Evolutionary conservation across 306 rosid genomes (phyloP), one percentile per base, ranked within the genome.

Genomic region (Herpetospermum pedunculosum): DNA sequence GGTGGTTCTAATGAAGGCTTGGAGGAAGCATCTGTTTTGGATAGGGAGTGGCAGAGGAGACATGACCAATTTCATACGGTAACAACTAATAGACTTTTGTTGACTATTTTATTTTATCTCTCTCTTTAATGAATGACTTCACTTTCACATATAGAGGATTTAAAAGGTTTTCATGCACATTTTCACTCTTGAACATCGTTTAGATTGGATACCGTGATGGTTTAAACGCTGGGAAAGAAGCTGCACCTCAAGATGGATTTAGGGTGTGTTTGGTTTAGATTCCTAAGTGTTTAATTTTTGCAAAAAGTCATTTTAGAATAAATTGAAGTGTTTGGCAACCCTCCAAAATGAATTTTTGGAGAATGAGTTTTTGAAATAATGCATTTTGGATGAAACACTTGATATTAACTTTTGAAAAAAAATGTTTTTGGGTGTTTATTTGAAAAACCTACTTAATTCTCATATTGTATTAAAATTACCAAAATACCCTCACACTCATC

Each of bases 161-260:
- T 16, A 46, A 30, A 38, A 75, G 35, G 50, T 26, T 53, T 55
- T 38, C 23, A 32, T 5, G 18, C 37, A 8, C 4, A 71, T 37
- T 60, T 59, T 77, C 19, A 4, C 44, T 77, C 28, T 58, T 70
- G 19, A 10, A 30, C 50, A 32, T 40, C 6, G 37, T 74, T 72
- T 78, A 93, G 98, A 76, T 74, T 63, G 97, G 97, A 75, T 93
- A 93, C 81, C 91, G 94, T 1, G 97, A 89, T 76, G 98, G 98
- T 47, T 53, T 93, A 48, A 72, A 87, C 15, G 89, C 89, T 0
- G 97, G 89, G 74, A 89, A 93, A 87, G 94, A 89, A 86, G 89
- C 89, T 78, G 78, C 96, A 32, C 81, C 94, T 15, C 98, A 93
- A 76, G 92, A 89, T 80, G 98, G 97, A 19, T 90, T 90, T 70